phyloP scores from a whole-genome alignment of 208 protist species.

The Leishmania aethiopica region DNA sequence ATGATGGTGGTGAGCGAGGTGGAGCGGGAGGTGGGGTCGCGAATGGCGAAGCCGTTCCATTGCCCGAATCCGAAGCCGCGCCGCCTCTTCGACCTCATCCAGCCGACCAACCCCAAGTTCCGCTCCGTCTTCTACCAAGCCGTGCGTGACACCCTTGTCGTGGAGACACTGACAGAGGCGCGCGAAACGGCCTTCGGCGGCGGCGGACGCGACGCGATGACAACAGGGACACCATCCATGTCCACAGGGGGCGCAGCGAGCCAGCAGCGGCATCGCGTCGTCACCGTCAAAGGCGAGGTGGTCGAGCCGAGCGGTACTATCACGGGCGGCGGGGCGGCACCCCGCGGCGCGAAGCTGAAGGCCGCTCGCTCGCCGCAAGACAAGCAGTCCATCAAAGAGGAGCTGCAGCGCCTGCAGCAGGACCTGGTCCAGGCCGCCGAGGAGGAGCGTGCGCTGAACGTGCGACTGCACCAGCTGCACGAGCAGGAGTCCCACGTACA shows the following conservation, averaged over 20 bases:
- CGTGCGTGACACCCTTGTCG: constrained; percentile 97
- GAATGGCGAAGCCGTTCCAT: constrained; percentile 54
- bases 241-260: not conserved
- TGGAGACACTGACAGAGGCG: constrained; percentile 90
- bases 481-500: constrained; percentile 57
- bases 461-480: constrained; percentile 67
- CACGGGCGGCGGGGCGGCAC: constrained; percentile 96
- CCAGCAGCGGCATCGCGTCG: constrained; percentile 92
- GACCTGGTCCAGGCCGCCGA: constrained; percentile 76
- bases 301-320: constrained; percentile 98
- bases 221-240: not conserved
- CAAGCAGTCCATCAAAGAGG: constrained; percentile 73
- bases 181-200: constrained; percentile 84
- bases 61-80: constrained; percentile 61
- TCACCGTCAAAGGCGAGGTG: constrained; percentile 96
- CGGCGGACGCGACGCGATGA: constrained; percentile 9
- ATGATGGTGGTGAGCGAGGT: constrained; percentile 98
- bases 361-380: constrained; percentile 75
- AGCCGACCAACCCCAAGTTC: constrained; percentile 88
- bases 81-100: constrained; percentile 96
- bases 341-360: constrained; percentile 86
- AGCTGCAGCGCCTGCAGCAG: constrained; percentile 71
- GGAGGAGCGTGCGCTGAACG: constrained; percentile 67
- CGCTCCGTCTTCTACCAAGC: constrained; percentile 96
- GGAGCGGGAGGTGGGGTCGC: constrained; percentile 55